A percentile compares a stretch with the other conserved stretches of the same genome.
Conservation (phyloP, 2,329 filamentous ascomycete genomes). For the Triangularia setosa region DNA sequence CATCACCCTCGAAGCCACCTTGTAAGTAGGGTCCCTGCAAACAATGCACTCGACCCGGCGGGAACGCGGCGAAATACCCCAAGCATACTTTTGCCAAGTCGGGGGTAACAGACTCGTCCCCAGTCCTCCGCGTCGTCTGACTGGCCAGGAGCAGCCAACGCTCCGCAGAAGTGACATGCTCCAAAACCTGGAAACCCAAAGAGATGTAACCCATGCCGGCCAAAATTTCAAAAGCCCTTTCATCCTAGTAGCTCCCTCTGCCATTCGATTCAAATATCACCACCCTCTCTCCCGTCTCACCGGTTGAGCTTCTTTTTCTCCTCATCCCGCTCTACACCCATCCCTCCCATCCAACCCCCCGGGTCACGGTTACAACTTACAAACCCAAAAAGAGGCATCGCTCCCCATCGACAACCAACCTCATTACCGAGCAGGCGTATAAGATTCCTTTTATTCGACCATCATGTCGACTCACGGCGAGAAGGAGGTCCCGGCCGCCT, state of each 20-base stretch:
- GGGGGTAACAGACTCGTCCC: slow-evolving; percentile 21
- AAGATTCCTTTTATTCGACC: background rate
- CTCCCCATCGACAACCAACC: background rate
- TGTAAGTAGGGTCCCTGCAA: slow-evolving; percentile 14
- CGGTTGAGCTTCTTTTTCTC: slow-evolving; percentile 2
- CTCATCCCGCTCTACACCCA: background rate
- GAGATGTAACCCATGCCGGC: slow-evolving; percentile 1
- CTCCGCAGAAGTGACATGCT: slow-evolving; percentile 4
- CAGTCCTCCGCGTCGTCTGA: slow-evolving; percentile 15
- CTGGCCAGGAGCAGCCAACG: slow-evolving; percentile 13
- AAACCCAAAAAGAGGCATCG: slow-evolving; percentile 1
- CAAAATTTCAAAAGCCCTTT: background rate
- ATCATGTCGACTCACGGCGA: slow-evolving; percentile 22
- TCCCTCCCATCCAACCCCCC: background rate
- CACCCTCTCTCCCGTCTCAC: background rate
- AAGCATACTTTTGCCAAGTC: slow-evolving; percentile 24
- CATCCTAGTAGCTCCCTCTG: background rate
- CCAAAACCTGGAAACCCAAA: slow-evolving; percentile 14
- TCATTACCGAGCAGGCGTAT: background rate
- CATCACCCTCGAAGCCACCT: slow-evolving; percentile 1
- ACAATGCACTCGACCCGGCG: slow-evolving; percentile 26
- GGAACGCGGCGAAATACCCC: slow-evolving; percentile 29
- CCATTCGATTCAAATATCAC: slow-evolving; percentile 1
- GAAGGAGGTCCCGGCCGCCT: slow-evolving; percentile 19
- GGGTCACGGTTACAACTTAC: background rate